Base-by-base conservation (phyloP, 129 eudicot species). In the Pittosporum tobira region DNA sequence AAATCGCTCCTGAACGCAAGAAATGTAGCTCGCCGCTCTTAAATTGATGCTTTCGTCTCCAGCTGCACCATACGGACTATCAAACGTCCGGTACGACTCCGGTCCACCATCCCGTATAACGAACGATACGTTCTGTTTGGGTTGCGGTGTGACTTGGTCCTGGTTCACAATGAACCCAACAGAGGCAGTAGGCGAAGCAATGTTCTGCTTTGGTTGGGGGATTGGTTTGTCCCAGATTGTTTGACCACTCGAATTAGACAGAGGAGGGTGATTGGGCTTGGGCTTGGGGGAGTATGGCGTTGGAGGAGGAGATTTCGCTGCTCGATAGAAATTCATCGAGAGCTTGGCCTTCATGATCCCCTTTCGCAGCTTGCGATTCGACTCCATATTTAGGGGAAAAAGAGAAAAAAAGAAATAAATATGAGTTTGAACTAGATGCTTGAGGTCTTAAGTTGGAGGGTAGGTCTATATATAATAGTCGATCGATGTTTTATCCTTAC, bases 1-100 rank as follows among this genome's bases (percentile, higher is more conserved):
- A 65, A 88, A 81, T 45, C 94, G 77, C 74, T 88, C 91, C 11
- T 67, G 90, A 27, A 88, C 94, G 51, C 79, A 57, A 7, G 96
- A 84, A 16, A 88, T 84, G 48, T 88, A 88, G 37, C 48, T 75
- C 0, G 85, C 68, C 6, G 96, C 96, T 42, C 77, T 75, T 14
- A 68, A 65, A 37, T 88, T 87, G 5, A 88, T 87, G 0, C 51
- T 74, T 23, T 88, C 85, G 37, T 88, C 94, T 6, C 64, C 94
- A 28, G 57, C 77, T 5, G 61, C 61, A n/a, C 82, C 79, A 44
- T 73, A 73, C 13, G 76, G 77, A 15, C 70, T 77, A 36, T 79
- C 95, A 54, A 71, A 61, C 62, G 48, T 36, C 14, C 70, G 71
- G 52, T 71, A 78, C 3, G 53, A 56, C 13, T 73, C 59, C 5